Percentiles rank a stretch among this genome's conserved stretches.
phyloP scores from a whole-genome alignment of 257 asterid genomes.

The Solanum neorickii region DNA sequence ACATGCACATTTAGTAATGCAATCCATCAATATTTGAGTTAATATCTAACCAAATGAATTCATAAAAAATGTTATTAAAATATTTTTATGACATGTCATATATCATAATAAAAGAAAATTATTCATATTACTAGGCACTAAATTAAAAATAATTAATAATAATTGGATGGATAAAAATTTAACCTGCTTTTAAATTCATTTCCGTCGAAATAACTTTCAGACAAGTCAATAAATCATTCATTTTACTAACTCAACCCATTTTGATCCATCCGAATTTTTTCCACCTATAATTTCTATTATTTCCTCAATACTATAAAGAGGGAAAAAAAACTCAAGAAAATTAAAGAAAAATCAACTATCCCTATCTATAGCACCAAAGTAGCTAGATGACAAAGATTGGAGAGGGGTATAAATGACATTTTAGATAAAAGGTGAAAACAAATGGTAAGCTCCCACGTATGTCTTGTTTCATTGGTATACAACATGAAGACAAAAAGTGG shows the following conservation, averaged over 20 bases:
- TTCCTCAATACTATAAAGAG: neutral
- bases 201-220: neutral
- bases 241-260: neutral
- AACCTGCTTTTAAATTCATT: neutral
- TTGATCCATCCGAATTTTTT: neutral
- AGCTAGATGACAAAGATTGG: neutral
- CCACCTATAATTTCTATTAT: neutral
- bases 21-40: neutral
- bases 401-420: slow-evolving; percentile 9
- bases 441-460: slow-evolving; percentile 3
- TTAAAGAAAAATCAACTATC: neutral
- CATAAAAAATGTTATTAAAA: no score
- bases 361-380: neutral
- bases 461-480: slow-evolving; percentile 19
- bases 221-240: neutral
- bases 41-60: no score
- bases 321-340: neutral
- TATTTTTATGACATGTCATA: no score
- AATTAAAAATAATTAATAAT: no score
- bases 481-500: slow-evolving; percentile 24
- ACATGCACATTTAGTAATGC: neutral
- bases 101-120: neutral
- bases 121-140: no score
- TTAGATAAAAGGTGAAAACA: neutral
- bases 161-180: neutral